These are phyloP conservation scores for Zoysia japonica DNA, from an alignment of 176 grass and related monocot species.

Conservation along the genomic window DNA sequence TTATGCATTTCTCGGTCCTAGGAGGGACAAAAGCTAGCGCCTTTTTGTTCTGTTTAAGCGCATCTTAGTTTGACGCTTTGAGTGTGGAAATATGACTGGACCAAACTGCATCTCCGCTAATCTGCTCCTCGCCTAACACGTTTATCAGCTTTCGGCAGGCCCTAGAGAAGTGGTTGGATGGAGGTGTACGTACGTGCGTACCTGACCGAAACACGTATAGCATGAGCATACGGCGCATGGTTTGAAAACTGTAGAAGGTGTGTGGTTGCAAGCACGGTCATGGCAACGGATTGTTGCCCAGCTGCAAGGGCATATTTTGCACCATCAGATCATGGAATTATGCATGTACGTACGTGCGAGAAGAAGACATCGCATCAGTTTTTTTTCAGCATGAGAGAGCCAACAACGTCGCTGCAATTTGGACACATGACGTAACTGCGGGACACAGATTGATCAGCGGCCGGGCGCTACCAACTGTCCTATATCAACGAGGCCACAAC, in stretches of 20 bases:
- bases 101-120: background rate
- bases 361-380: background rate
- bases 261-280: no score
- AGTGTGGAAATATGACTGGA: slow-evolving; percentile 24
- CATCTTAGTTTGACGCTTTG: slow-evolving; percentile 16
- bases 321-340: background rate
- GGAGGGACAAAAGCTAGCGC: background rate
- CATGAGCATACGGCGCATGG: background rate
- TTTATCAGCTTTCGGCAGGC: background rate
- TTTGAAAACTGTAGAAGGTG: no score
- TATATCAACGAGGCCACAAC: no score
- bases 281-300: background rate
- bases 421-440: no score
- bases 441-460: background rate
- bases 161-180: background rate
- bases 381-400: no score
- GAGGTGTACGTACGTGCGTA: background rate
- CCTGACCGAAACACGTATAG: background rate
- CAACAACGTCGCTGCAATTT: no score
- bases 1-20: background rate
- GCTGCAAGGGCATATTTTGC: slow-evolving; percentile 11
- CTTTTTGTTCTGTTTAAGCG: background rate
- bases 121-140: slow-evolving; percentile 15
- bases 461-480: no score
- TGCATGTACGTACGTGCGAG: background rate